These are phyloP conservation scores for Podospora pseudoanserina DNA, from an alignment of 495 filamentous ascomycete species.

Conservation along the genomic window DNA sequence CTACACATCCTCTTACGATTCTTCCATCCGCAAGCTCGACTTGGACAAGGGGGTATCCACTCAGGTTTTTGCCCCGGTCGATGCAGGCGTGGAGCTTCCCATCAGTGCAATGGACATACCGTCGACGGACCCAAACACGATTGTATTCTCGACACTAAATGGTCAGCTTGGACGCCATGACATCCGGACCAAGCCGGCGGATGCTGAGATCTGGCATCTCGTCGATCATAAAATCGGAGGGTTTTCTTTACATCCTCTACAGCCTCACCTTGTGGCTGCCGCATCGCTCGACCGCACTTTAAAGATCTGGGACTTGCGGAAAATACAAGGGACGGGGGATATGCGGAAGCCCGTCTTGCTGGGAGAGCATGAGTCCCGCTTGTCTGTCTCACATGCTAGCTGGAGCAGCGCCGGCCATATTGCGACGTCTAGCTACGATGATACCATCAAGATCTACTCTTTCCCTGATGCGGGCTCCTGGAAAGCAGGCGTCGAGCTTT, in stretches of 20 bases:
- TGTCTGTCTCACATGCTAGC: constrained; percentile 87
- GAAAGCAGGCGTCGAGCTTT: constrained; percentile 57
- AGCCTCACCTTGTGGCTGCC: constrained; percentile 81
- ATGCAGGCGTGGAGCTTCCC: constrained; percentile 64
- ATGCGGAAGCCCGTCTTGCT: constrained; percentile 58
- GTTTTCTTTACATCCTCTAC: constrained; percentile 73
- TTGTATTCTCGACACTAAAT: constrained; percentile 85
- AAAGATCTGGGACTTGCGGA: constrained; percentile 89
- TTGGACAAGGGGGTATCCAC: constrained; percentile 71
- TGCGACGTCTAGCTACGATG: constrained; percentile 90
- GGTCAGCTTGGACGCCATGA: constrained; percentile 79
- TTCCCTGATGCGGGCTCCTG: constrained; percentile 64
- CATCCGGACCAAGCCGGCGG: constrained; percentile 52
- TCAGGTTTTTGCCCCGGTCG: constrained; percentile 72
- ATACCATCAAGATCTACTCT: constrained; percentile 88
- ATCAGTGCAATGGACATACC: constrained; percentile 80
- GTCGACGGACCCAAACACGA: constrained; percentile 60
- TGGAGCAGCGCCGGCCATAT: constrained; percentile 80
- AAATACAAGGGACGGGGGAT: constrained; percentile 58
- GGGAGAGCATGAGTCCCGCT: constrained; percentile 73
- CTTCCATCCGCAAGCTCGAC: constrained; percentile 83
- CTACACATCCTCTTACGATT: constrained; percentile 91
- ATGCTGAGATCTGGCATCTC: constrained; percentile 68
- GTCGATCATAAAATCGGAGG: constrained; percentile 95
- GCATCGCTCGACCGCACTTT: constrained; percentile 86